Evolutionary conservation across 345 rosid species (phyloP).

Genomic region (Acer campestre): DNA sequence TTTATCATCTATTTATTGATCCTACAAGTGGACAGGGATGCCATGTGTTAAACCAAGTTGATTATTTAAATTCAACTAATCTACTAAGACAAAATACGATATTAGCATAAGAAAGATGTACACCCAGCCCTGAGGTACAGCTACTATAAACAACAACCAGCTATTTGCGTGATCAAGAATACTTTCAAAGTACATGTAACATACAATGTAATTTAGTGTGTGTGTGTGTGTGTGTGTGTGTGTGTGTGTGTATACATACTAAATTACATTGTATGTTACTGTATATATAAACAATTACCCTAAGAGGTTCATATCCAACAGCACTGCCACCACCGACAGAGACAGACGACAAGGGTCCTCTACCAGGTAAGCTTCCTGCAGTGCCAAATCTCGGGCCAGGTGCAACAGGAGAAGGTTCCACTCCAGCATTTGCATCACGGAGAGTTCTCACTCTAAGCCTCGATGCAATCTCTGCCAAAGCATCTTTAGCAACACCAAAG

Average conservation of each 20-base stretch:
- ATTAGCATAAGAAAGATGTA: background rate
- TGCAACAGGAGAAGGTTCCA: slow-evolving; percentile 35
- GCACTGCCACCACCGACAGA: slow-evolving; percentile 33
- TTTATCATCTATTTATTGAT: background rate
- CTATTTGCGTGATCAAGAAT: background rate
- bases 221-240: background rate
- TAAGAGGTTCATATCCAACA: slow-evolving; percentile 38
- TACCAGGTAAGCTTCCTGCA: slow-evolving; percentile 34
- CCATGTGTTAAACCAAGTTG: background rate
- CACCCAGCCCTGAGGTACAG: background rate
- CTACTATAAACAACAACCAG: background rate
- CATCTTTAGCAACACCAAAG: slow-evolving; percentile 54
- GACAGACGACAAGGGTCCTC: slow-evolving; percentile 33
- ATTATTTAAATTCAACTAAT: background rate
- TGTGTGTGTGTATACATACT: too few relatives aligned
- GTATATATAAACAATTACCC: slow-evolving; percentile 32
- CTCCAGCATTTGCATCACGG: slow-evolving; percentile 46
- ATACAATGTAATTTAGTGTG: background rate
- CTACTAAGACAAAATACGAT: background rate
- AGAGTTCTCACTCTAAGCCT: slow-evolving; percentile 55
- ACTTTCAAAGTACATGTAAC: background rate
- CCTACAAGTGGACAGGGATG: background rate
- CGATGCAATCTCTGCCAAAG: slow-evolving; percentile 52
- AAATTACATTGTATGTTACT: too few relatives aligned
- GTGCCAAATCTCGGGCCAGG: slow-evolving; percentile 36